A percentile compares a stretch with the other conserved stretches of the same genome.
phyloP scores from a whole-genome alignment of 495 filamentous ascomycete genomes.

The Trichoderma virens region DNA sequence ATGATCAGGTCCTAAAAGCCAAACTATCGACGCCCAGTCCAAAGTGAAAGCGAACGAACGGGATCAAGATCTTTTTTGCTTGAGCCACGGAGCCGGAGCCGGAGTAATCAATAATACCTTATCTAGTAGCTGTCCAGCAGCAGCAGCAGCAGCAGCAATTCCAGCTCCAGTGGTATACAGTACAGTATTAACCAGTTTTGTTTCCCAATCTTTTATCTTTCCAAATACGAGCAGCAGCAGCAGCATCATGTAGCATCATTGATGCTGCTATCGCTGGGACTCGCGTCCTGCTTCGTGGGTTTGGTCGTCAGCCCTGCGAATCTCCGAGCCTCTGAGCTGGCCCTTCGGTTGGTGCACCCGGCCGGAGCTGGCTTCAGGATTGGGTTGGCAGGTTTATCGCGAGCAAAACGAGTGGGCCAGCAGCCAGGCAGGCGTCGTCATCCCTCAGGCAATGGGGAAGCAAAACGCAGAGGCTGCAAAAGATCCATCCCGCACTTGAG shows the following conservation, averaged over 20 bases:
- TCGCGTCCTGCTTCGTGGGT: neutral
- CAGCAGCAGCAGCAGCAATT: too few species aligned
- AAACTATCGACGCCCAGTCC: neutral
- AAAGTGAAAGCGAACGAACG: too few species aligned
- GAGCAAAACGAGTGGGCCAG: neutral
- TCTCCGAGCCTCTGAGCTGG: neutral
- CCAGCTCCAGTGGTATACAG: too few species aligned
- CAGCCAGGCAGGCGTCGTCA: neutral
- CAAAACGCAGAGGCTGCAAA: neutral
- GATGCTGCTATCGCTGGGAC: too few species aligned
- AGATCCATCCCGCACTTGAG: neutral
- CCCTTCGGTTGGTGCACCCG: conserved; percentile 2
- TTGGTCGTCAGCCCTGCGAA: conserved; percentile 5
- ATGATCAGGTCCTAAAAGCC: neutral
- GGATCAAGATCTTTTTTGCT: neutral
- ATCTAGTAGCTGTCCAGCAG: too few species aligned
- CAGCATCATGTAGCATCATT: too few species aligned
- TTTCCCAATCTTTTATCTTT: too few species aligned
- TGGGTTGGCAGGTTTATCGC: neutral
- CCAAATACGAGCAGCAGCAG: too few species aligned
- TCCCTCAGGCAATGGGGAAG: neutral
- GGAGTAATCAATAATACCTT: too few species aligned
- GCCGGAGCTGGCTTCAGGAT: neutral
- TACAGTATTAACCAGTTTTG: too few species aligned
- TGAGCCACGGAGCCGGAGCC: too few species aligned